A percentile compares a stretch with the other conserved stretches of the same genome.
These are phyloP conservation scores for Chlorella vulgaris DNA, from an alignment of 139 green algal species.

Conservation along the genomic window DNA sequence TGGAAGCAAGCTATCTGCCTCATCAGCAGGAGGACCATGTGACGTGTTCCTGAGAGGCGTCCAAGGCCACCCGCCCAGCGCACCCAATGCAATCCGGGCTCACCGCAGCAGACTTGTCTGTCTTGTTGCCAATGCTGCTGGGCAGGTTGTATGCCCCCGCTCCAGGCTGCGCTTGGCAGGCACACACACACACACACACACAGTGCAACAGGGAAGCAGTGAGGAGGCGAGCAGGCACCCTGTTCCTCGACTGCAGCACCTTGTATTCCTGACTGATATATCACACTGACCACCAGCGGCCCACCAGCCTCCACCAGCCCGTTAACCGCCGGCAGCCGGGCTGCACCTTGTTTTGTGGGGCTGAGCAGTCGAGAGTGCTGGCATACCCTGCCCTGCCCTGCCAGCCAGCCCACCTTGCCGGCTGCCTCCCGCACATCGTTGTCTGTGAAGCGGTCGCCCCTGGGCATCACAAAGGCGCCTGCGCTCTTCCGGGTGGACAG, in stretches of 20 bases:
- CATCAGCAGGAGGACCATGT: too few relatives aligned
- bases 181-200: too few relatives aligned
- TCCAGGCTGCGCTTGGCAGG: constrained; percentile 1
- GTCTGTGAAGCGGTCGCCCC: constrained; percentile 34
- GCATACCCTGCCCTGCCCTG: neutral
- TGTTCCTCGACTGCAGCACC: too few relatives aligned
- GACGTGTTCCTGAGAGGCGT: too few relatives aligned
- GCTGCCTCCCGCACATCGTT: constrained; percentile 24
- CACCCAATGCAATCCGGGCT: neutral
- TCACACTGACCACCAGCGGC: too few relatives aligned
- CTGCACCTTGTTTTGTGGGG: too few relatives aligned
- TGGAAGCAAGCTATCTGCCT: neutral
- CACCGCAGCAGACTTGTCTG: neutral
- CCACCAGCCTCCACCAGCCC: too few relatives aligned
- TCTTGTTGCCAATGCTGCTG: constrained; percentile 30
- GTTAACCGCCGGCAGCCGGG: too few relatives aligned
- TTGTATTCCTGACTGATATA: too few relatives aligned
- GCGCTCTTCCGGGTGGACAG: constrained; percentile 42
- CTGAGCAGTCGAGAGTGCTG: too few relatives aligned
- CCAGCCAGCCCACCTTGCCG: neutral
- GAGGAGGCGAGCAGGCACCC: neutral
- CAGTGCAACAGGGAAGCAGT: neutral
- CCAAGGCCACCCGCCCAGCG: too few relatives aligned
- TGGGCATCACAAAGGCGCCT: constrained; percentile 43
- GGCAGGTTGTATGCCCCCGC: constrained; percentile 45